Percentiles rank a stretch among this genome's conserved stretches.
phyloP scores from a whole-genome alignment of 164 flowering plant genomes.

The Magnolia changhungtana region DNA sequence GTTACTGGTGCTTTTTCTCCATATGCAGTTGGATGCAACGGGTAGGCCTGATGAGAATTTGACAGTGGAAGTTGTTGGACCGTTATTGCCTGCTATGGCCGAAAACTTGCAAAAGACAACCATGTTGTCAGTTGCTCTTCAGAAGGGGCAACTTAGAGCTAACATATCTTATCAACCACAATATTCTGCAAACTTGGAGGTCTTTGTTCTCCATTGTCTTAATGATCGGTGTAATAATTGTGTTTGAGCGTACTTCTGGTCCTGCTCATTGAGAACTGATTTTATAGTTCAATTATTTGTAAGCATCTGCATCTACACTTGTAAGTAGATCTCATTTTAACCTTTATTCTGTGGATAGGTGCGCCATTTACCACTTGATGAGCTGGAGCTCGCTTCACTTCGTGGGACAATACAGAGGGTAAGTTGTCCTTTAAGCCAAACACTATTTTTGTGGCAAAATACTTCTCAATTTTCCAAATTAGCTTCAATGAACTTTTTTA shows the following conservation, averaged over 20 bases:
- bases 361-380: slow-evolving; percentile 90
- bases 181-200: slow-evolving; percentile 84
- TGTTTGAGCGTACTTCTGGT: background rate
- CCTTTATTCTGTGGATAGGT: slow-evolving; percentile 38
- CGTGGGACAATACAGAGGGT: slow-evolving; percentile 94
- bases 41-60: slow-evolving; percentile 99
- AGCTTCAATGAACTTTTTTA: too few species aligned
- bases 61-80: slow-evolving; percentile 62
- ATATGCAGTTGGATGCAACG: slow-evolving; percentile 74
- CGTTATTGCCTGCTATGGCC: slow-evolving; percentile 41
- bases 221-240: background rate
- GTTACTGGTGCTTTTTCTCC: slow-evolving; percentile 8
- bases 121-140: slow-evolving; percentile 69
- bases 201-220: slow-evolving; percentile 14
- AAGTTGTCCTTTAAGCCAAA: slow-evolving; percentile 10
- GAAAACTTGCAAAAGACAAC: slow-evolving; percentile 46
- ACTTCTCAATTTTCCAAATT: background rate
- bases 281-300: too few species aligned
- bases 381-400: slow-evolving; percentile 93
- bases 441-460: background rate
- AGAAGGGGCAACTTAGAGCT: slow-evolving; percentile 89
- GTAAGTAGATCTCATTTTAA: background rate
- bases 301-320: background rate
- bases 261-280: background rate
- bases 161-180: slow-evolving; percentile 63